Evolutionary conservation across 495 filamentous ascomycete species (phyloP), one percentile per base, ranked within the genome.

Genomic region (Penicillium coffeae): DNA sequence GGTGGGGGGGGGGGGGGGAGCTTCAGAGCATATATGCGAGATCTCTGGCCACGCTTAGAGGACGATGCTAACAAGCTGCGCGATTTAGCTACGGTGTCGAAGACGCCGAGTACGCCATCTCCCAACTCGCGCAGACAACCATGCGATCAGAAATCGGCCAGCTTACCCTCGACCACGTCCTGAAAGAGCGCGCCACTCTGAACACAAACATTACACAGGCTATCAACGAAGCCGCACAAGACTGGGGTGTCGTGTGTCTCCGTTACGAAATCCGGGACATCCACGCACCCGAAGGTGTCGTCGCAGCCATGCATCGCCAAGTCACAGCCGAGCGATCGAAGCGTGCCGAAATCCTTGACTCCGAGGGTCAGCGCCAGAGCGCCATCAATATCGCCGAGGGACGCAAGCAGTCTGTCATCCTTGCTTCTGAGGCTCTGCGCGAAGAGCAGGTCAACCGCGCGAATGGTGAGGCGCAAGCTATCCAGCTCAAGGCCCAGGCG

Each of bases 301-400:
- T 97, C 33, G 86, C 85, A 42, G 93, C 93, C 49, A 98, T 98
- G 94, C 94, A 98, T 72, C 81, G 93, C 21, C 92, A 96, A 66
- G 93, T 98, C 13, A 96, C 92, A 3, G 93, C 93, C 0, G 93
- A 98, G 73, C 84, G 93, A 1, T 90, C 86, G 55, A 98, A 98
- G 78, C 85, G 93, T 27, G 93, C 93, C 43, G 93, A 98, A 73
- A 98, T 98, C 53, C 74, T 98, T 13, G 93, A 98, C 43, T 91
- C 86, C 2, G 93, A 98, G 51, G 93, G 93, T 55, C 94, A 97
- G 69, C 76, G 93, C 22, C 93, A 98, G 74, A 87, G 81, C 54
- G 94, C 93, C 5, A 98, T 98, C 76, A 98, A 98, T 68, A 95
- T 98, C 55, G 93, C 93, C 43, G 93, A 98, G 72, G 93, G 93